Evolutionary conservation across 805 yeast species (phyloP).

Genomic region (Yamadazyma paraphyllophila): DNA sequence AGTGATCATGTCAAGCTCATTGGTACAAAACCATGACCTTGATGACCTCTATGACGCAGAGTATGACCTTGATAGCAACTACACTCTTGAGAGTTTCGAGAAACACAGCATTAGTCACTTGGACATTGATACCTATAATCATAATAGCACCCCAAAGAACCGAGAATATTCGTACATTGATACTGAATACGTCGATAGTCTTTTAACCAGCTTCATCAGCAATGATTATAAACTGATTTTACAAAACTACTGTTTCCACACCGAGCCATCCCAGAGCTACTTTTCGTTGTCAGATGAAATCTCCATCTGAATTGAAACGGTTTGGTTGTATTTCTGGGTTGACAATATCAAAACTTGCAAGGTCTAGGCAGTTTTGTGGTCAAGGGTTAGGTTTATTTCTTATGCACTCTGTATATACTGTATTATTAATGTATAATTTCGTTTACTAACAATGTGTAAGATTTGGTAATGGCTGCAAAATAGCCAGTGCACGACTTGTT

Average conservation of each 20-base stretch:
- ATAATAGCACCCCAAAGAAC: not conserved
- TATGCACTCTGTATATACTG: conserved; percentile 6
- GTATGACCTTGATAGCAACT: conserved; percentile 3
- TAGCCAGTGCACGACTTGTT: not conserved
- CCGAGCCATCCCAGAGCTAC: conserved; percentile 12
- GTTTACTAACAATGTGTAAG: not conserved
- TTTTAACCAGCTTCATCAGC: conserved; percentile 6
- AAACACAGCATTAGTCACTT: not conserved
- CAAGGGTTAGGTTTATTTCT: conserved; percentile 2
- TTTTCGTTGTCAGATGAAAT: conserved; percentile 13
- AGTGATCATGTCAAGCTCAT: conserved; percentile 7
- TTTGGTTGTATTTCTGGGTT: not conserved
- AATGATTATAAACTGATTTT: conserved; percentile 11
- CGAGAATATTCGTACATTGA: conserved; percentile 3
- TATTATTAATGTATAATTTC: conserved; percentile 2
- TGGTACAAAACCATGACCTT: conserved; percentile 2
- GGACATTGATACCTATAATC: not conserved
- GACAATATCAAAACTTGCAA: not conserved
- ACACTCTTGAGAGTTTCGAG: not conserved
- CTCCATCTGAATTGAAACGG: conserved; percentile 1
- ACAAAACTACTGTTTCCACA: conserved; percentile 13
- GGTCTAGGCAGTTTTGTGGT: not conserved
- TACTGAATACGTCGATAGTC: conserved; percentile 9
- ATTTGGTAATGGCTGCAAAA: conserved; percentile 3
- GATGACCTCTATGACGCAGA: conserved; percentile 2